These are phyloP conservation scores for Leishmania gerbilli DNA, from an alignment of 208 protist species.

Conservation along the genomic window DNA sequence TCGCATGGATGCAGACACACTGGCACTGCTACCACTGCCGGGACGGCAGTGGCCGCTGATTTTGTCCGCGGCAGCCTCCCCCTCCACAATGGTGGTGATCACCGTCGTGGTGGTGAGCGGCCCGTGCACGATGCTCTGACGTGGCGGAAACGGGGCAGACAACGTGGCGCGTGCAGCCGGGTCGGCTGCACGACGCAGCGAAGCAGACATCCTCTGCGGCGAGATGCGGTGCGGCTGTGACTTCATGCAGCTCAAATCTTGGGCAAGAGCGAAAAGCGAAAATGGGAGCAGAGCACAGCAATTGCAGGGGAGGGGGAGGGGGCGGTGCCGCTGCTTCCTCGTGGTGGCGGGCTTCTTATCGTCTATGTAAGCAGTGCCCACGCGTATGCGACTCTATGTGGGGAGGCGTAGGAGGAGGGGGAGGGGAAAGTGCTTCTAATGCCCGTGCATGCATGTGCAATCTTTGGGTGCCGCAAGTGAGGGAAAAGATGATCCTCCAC, in stretches of 20 bases:
- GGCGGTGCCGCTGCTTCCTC: background rate
- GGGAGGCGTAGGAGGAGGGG: background rate
- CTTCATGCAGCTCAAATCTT: background rate
- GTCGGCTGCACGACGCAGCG: background rate
- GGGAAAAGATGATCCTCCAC: background rate
- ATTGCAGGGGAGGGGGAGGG: background rate
- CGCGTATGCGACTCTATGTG: background rate
- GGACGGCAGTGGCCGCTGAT: background rate
- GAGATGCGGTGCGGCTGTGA: background rate
- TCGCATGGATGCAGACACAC: background rate
- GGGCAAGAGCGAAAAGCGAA: background rate
- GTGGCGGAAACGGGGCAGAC: conserved; percentile 5
- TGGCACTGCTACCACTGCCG: background rate
- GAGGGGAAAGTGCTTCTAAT: background rate
- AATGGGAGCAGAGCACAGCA: background rate
- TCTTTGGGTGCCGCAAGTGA: background rate
- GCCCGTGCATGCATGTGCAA: background rate
- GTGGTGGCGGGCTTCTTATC: background rate
- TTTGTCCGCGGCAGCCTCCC: background rate
- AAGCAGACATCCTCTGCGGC: background rate
- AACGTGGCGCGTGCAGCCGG: background rate
- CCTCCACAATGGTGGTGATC: conserved; percentile 15
- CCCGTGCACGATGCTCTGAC: conserved; percentile 24
- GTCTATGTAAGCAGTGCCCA: too few species aligned
- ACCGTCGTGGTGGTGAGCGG: conserved; percentile 19